Base-by-base conservation (phyloP, 352 stramenopile species). In the Nothophytophthora sp. region DNA sequence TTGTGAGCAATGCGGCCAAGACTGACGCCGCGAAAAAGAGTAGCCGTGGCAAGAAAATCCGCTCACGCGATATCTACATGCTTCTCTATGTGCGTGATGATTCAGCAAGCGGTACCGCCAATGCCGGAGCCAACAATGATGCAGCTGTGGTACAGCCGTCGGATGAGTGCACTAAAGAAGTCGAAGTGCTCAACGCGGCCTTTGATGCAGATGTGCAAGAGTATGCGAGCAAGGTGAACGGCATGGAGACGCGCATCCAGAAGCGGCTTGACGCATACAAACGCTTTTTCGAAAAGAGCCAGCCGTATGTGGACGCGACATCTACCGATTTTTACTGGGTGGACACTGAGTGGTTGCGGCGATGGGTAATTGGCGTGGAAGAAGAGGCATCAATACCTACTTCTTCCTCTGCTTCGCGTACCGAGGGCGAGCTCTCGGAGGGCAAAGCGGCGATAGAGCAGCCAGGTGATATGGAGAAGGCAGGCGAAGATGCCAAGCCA, bases 51-150 rank as follows among this genome's bases (percentile, higher is more conserved):
- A 81, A 80, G 42, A 83, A 73, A 55, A 70, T 90, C 29, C 67
- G 80, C 4, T 94, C 82, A 1, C 74, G 82, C 16, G 85, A 96
- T 40, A 84, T 86, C 12, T 96, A 96, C 55, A 96, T 96, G 86
- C 59, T 96, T 18, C 58, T 95, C 24, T 96, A 95, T 48, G 68
- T 77, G 42, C 72, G 74, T 25, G 75, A 81, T 2, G 66, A 81
- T 15, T 22, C 40, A 16, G 43, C 12, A 24, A 48, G 4, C 39
- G 55, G 23, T 28, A 25, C 4, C 7, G 16, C 23, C 9, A 45
- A 11, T 43, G 41, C 15, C 20, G 25, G 24, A 16, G 13, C 20
- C 30, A 47, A 36, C 41, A 4, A 12, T 19, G 12, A 32, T 22
- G 62, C 42, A 0, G 13, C 18, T 15, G n/a, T 55, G 0, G 48